phyloP scores from a whole-genome alignment of 2,329 filamentous ascomycete genomes.

The Trichoderma semiorbis region DNA sequence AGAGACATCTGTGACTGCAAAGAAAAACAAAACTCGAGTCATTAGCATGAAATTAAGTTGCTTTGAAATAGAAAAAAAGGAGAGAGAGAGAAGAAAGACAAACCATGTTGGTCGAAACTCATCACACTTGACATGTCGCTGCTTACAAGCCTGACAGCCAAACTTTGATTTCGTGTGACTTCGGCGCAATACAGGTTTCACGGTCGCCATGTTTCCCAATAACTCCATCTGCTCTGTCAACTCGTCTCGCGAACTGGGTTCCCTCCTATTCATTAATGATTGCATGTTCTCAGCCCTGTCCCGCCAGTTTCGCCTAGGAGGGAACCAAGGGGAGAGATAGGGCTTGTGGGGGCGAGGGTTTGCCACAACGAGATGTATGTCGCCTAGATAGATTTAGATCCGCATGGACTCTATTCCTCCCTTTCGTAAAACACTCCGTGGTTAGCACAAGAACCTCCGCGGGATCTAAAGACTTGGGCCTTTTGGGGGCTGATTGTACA shows the following conservation, averaged over 20 bases:
- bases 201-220: not conserved
- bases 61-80: not conserved
- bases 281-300: not conserved
- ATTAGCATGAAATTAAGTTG: not conserved
- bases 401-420: not conserved
- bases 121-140: conserved; percentile 5
- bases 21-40: not conserved
- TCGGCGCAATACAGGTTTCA: not conserved
- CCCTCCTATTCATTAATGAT: conserved; percentile 1
- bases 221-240: not conserved
- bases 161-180: conserved; percentile 12
- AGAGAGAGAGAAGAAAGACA: not conserved
- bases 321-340: not conserved
- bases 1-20: not conserved
- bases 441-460: not conserved
- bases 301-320: not conserved
- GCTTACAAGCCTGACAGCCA: conserved; percentile 10
- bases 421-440: not conserved
- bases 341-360: not conserved
- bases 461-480: not conserved
- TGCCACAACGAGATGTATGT: not conserved
- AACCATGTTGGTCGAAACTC: conserved; percentile 10
- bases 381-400: not conserved
- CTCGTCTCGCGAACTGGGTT: not conserved
- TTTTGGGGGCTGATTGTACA: not conserved